These are phyloP conservation scores for Aureobasidium vineae DNA, from an alignment of 2,329 filamentous ascomycete species.

Conservation along the genomic window DNA sequence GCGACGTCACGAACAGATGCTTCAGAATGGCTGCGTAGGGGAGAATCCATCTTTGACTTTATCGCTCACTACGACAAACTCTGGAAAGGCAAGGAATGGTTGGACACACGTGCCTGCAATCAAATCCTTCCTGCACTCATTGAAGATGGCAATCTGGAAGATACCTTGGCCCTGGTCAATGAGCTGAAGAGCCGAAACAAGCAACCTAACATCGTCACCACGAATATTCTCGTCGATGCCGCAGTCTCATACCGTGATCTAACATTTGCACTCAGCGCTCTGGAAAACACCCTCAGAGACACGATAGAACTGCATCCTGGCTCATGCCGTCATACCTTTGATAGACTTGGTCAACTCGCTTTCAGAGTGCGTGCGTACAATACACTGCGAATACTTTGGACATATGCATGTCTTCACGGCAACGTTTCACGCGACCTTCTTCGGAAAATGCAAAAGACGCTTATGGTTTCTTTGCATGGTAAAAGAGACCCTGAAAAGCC, in stretches of 20 bases:
- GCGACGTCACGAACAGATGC: slow-evolving; percentile 29
- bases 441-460: background rate
- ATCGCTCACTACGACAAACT: slow-evolving; percentile 30
- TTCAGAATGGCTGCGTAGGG: slow-evolving; percentile 27
- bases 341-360: slow-evolving; percentile 33
- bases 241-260: slow-evolving; percentile 28
- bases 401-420: slow-evolving; percentile 36
- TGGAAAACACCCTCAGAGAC: background rate
- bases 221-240: slow-evolving; percentile 34
- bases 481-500: background rate
- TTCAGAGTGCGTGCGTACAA: slow-evolving; percentile 34
- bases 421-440: slow-evolving; percentile 27
- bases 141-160: slow-evolving; percentile 29
- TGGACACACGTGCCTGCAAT: slow-evolving; percentile 28
- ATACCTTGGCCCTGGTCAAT: slow-evolving; percentile 32
- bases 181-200: slow-evolving; percentile 28
- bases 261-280: slow-evolving; percentile 3
- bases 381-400: slow-evolving; percentile 37
- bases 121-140: slow-evolving; percentile 30
- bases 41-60: slow-evolving; percentile 29
- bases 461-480: background rate
- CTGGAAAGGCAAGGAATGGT: slow-evolving; percentile 31
- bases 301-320: slow-evolving; percentile 8
- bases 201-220: slow-evolving; percentile 28
- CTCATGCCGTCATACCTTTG: slow-evolving; percentile 27